A percentile compares a stretch with the other conserved stretches of the same genome.
Conservation (phyloP, 345 rosid species). For the Ailanthus altissimus region DNA sequence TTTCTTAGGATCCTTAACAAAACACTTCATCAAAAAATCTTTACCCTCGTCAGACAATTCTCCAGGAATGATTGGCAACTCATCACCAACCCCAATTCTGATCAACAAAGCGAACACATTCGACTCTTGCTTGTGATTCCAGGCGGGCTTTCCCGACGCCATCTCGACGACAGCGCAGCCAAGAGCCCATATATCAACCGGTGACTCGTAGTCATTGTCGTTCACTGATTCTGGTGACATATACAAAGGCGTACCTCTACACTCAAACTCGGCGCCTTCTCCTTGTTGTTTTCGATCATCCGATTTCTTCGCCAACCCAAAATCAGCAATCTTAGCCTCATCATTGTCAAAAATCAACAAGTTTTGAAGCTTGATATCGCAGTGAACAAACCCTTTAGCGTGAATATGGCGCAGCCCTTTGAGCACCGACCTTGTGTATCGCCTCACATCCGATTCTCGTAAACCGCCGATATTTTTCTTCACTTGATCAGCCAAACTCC, state of each 20-base stretch:
- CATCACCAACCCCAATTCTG: conserved; percentile 57
- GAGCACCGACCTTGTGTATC: conserved; percentile 52
- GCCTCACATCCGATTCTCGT: conserved; percentile 54
- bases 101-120: conserved; percentile 46
- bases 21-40: conserved; percentile 67
- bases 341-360: conserved; percentile 49
- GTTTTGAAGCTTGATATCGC: conserved; percentile 63
- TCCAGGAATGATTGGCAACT: conserved; percentile 57
- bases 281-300: conserved; percentile 18
- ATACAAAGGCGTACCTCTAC: conserved; percentile 76
- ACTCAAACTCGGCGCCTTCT: conserved; percentile 25
- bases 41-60: conserved; percentile 63
- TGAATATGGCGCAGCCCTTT: conserved; percentile 62
- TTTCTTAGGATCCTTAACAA: conserved; percentile 51
- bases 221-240: conserved; percentile 78
- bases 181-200: conserved; percentile 86
- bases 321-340: conserved; percentile 66
- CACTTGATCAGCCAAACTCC: conserved; percentile 51
- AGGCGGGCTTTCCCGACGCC: conserved; percentile 65
- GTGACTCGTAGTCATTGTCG: conserved; percentile 58
- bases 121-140: conserved; percentile 42
- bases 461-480: conserved; percentile 40
- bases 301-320: conserved; percentile 63
- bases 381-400: conserved; percentile 65
- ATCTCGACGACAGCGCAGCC: conserved; percentile 81